Conservation (phyloP, 257 asterid species). For the Oldenlandia corymbosa region DNA sequence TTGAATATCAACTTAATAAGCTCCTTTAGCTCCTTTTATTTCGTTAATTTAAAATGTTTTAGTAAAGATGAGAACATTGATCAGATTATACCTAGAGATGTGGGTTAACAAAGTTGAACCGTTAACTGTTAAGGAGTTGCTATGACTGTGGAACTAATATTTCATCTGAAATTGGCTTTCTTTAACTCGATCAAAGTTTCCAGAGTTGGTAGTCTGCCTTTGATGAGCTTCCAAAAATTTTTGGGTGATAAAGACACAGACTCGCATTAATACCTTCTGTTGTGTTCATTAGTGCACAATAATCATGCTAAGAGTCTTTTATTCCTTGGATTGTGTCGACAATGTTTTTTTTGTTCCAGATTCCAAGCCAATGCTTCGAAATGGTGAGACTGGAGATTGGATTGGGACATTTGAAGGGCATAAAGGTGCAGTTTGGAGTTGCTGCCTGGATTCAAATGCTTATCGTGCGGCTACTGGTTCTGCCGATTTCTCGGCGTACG, state of each 20-base stretch:
- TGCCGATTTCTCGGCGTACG: constrained; percentile 37
- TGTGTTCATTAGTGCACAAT: too few relatives aligned
- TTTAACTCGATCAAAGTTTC: background rate
- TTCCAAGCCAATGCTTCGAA: constrained; percentile 37
- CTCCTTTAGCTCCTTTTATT: background rate
- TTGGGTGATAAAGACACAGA: background rate
- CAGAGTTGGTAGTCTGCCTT: background rate
- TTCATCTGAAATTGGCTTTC: background rate
- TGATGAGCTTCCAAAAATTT: background rate
- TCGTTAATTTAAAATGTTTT: background rate
- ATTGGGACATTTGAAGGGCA: constrained; percentile 42
- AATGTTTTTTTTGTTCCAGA: constrained; percentile 14
- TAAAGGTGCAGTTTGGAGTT: constrained; percentile 39
- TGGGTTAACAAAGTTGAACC: background rate
- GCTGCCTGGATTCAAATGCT: constrained; percentile 37
- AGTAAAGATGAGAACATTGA: background rate
- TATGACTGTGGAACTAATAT: background rate
- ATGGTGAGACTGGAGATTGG: constrained; percentile 41
- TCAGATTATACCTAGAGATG: background rate
- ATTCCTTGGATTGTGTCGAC: background rate
- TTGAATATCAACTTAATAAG: constrained; percentile 3
- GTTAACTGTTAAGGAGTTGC: background rate
- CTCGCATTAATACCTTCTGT: too few relatives aligned
- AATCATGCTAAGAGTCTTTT: too few relatives aligned
- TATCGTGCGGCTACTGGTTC: constrained; percentile 37